Evolutionary conservation across 306 rosid genomes (phyloP).

Genomic region (Cucurbita ficifolia): DNA sequence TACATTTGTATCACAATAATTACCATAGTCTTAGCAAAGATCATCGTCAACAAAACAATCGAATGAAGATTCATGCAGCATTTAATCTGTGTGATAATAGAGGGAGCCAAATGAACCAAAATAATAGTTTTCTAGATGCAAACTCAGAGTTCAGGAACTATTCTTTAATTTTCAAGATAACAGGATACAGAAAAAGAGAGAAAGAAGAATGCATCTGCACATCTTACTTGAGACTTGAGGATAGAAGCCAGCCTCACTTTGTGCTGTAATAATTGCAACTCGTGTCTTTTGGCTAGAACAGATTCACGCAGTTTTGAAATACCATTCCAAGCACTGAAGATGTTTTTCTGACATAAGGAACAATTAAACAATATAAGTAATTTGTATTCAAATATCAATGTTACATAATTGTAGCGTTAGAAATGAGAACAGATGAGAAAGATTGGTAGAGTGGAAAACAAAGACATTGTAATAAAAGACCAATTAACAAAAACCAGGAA

Average conservation of each 20-base stretch:
- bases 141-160: too few relatives aligned
- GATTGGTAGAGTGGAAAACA: neutral
- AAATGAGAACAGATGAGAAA: neutral
- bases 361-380: constrained; percentile 9
- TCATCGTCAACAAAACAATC: neutral
- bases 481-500: neutral
- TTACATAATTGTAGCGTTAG: neutral
- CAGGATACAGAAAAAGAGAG: constrained; percentile 2
- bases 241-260: constrained; percentile 52
- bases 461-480: neutral
- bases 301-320: constrained; percentile 71
- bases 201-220: neutral
- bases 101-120: neutral
- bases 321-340: constrained; percentile 57
- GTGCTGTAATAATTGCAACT: constrained; percentile 52
- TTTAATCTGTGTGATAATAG: neutral
- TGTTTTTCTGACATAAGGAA: constrained; percentile 52
- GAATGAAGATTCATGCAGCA: neutral
- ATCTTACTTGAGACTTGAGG: constrained; percentile 80
- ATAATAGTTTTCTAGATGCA: too few relatives aligned
- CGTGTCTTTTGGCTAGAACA: constrained; percentile 64
- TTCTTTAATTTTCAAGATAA: neutral
- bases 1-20: constrained; percentile 21
- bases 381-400: neutral
- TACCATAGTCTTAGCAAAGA: neutral